Conservation (phyloP, 805 yeast genomes). For the Spathaspora sp. region DNA sequence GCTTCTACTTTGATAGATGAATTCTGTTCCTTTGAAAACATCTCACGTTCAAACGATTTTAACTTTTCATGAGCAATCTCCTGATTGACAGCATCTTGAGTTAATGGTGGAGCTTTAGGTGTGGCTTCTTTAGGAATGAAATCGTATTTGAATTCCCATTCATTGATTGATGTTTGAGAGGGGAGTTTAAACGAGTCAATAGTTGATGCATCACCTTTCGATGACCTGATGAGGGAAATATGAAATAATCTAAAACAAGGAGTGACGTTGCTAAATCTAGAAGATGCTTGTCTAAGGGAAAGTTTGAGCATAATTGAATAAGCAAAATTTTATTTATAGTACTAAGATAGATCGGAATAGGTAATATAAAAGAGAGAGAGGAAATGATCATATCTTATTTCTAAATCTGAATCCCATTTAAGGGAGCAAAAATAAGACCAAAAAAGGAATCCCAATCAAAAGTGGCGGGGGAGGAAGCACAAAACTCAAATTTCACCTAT, state of each 20-base stretch:
- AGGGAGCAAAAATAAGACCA: neutral
- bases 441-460: neutral
- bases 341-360: neutral
- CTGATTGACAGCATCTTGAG: slow-evolving; percentile 47
- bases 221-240: slow-evolving; percentile 18
- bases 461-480: neutral
- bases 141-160: slow-evolving; percentile 50
- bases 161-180: slow-evolving; percentile 40
- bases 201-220: slow-evolving; percentile 53
- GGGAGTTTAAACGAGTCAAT: slow-evolving; percentile 57
- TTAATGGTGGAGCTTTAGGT: slow-evolving; percentile 43
- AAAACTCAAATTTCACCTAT: neutral
- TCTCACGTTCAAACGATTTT: slow-evolving; percentile 33
- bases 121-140: slow-evolving; percentile 38
- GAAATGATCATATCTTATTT: neutral
- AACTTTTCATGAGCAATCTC: slow-evolving; percentile 44
- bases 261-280: neutral
- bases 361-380: neutral
- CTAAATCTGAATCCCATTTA: neutral
- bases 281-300: neutral
- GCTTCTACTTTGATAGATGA: slow-evolving; percentile 43
- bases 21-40: slow-evolving; percentile 29
- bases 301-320: slow-evolving; percentile 2
- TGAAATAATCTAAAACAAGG: neutral
- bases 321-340: neutral